These are phyloP conservation scores for Nakaseomyces kungkrabaensis DNA, from an alignment of 1,139 yeast species.

Conservation along the genomic window DNA sequence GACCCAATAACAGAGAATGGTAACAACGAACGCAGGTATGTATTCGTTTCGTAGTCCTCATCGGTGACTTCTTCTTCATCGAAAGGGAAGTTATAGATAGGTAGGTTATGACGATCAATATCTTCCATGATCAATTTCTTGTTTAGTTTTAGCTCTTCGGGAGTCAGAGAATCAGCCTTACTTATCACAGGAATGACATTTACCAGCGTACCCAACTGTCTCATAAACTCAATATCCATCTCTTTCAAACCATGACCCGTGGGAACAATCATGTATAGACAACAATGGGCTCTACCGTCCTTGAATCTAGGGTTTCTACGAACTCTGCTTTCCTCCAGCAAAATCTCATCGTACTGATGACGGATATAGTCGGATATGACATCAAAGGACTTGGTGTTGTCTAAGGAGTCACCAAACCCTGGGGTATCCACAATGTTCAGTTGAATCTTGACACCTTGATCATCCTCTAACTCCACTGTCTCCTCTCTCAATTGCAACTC, in stretches of 20 bases:
- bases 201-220: slow-evolving; percentile 64
- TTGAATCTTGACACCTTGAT: slow-evolving; percentile 61
- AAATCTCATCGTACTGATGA: slow-evolving; percentile 79
- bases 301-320: slow-evolving; percentile 77
- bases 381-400: slow-evolving; percentile 50
- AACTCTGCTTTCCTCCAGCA: slow-evolving; percentile 84
- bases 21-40: slow-evolving; percentile 58
- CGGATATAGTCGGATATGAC: slow-evolving; percentile 62
- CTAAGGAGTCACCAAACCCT: slow-evolving; percentile 68
- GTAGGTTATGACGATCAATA: slow-evolving; percentile 65
- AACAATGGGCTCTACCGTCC: slow-evolving; percentile 68
- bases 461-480: slow-evolving; percentile 57
- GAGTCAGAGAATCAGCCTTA: slow-evolving; percentile 80
- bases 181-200: slow-evolving; percentile 83
- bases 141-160: slow-evolving; percentile 57
- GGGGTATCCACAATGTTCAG: slow-evolving; percentile 69
- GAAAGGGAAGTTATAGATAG: slow-evolving; percentile 72
- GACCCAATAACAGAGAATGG: slow-evolving; percentile 90
- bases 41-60: slow-evolving; percentile 75
- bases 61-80: slow-evolving; percentile 54
- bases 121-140: slow-evolving; percentile 61
- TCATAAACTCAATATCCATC: slow-evolving; percentile 69
- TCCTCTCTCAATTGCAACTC: slow-evolving; percentile 42
- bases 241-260: slow-evolving; percentile 75
- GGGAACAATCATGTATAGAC: slow-evolving; percentile 60